Base-by-base conservation (phyloP, 805 yeast species). In the Komagataella populi region DNA sequence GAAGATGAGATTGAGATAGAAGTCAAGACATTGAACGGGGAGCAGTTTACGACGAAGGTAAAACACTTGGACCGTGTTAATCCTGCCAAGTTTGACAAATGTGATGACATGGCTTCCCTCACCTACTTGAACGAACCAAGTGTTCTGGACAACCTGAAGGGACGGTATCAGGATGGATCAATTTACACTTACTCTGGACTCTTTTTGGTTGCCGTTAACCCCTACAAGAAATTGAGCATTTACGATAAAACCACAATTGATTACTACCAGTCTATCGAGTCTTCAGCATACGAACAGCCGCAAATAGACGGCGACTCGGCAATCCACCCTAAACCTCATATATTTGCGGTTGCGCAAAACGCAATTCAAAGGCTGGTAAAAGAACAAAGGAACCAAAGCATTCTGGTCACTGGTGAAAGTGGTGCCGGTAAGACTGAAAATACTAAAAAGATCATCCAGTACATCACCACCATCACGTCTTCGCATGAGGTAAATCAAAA, bases 371-470 rank as follows among this genome's bases (percentile, higher is more conserved):
- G 83, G 59, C 70, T 93, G 63, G 69, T 87, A 10, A 71, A 75
- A 10, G 82, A 84, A 56, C 73, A 70, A 49, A 81, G 80, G 59
- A 84, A 90, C 64, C 99, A 93, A 69, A 83, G 95, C 10, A 88
- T 93, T 51, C 71, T 93, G 49, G 97, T 93, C n/a, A 93, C 99
- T 0, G 99, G 99, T 56, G 99, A 93, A 63, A 84, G 95, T 22
- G 99, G 99, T 57, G 99, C 99, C 0, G 99, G 99, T 50, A 93
- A 93, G 63, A 93, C 99, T 0, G 99, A 93, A 68, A 93, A 88
- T 58, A 93, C 99, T 4, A 93, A 93, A 65, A 89, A 86, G 62
- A 89, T 93, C 51, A 84, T 93, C 54, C 97, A 90, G 64, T 93
- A 89, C 64, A 73, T 93, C 52, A 87, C 96, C 1, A 81, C 87